These are phyloP conservation scores for Daldinia caldariorum DNA, from an alignment of 495 filamentous ascomycete species.

Conservation along the genomic window DNA sequence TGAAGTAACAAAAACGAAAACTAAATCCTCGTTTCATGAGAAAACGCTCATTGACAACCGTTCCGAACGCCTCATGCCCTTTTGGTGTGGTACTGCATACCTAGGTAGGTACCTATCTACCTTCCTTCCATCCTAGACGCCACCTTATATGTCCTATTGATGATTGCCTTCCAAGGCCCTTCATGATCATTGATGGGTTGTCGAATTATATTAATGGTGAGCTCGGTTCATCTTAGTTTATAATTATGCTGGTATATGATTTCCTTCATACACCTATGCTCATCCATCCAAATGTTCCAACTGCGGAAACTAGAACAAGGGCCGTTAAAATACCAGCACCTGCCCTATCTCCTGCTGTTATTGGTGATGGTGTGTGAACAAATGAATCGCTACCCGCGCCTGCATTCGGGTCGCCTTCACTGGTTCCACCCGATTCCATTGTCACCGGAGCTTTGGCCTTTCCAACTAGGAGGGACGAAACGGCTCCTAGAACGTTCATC, in stretches of 20 bases:
- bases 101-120: no score
- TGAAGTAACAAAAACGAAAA: not conserved
- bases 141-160: slow-evolving; percentile 18
- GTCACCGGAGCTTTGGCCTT: slow-evolving; percentile 59
- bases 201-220: slow-evolving; percentile 7
- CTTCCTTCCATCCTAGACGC: slow-evolving; percentile 31
- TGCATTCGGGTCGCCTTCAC: slow-evolving; percentile 66
- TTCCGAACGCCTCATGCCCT: slow-evolving; percentile 32
- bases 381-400: slow-evolving; percentile 54
- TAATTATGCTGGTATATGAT: not conserved
- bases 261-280: slow-evolving; percentile 26
- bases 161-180: not conserved
- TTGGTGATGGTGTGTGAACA: slow-evolving; percentile 40
- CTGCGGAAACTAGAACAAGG: slow-evolving; percentile 45
- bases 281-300: slow-evolving; percentile 50
- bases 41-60: slow-evolving; percentile 10
- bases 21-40: not conserved
- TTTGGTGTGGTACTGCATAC: slow-evolving; percentile 1
- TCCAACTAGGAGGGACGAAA: slow-evolving; percentile 58
- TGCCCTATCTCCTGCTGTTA: slow-evolving; percentile 63
- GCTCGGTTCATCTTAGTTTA: slow-evolving; percentile 1
- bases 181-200: not conserved
- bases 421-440: slow-evolving; percentile 64
- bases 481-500: slow-evolving; percentile 64
- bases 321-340: slow-evolving; percentile 67